Evolutionary conservation across 2,329 filamentous ascomycete genomes (phyloP).

Genomic region (Chlorencoelia australis): DNA sequence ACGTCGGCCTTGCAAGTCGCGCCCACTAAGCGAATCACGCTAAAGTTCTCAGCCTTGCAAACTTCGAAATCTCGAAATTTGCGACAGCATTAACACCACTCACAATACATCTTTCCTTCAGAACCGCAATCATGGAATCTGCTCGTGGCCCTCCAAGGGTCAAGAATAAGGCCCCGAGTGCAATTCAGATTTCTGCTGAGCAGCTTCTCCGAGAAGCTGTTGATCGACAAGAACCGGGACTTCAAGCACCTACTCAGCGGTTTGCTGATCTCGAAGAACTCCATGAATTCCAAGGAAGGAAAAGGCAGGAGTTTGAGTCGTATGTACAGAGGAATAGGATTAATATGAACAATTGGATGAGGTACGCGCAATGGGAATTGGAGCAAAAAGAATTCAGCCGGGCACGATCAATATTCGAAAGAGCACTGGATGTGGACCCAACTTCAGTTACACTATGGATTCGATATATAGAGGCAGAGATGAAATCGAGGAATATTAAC

Average conservation of each 20-base stretch:
- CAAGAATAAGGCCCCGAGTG: constrained; percentile 96
- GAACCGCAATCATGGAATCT: constrained; percentile 61
- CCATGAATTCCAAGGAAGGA: constrained; percentile 92
- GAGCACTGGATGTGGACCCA: constrained; percentile 82
- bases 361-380: constrained; percentile 93
- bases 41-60: neutral
- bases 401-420: constrained; percentile 86
- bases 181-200: constrained; percentile 86
- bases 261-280: constrained; percentile 96
- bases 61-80: neutral
- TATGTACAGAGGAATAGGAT: constrained; percentile 92
- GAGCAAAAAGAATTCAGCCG: constrained; percentile 96
- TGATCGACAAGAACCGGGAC: constrained; percentile 79
- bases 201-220: constrained; percentile 96
- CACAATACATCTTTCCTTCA: neutral
- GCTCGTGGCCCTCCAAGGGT: constrained; percentile 87
- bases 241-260: constrained; percentile 86
- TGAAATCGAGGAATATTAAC: constrained; percentile 92
- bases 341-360: constrained; percentile 98
- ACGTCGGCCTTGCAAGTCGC: neutral
- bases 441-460: constrained; percentile 85
- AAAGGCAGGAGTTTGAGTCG: constrained; percentile 94
- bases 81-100: constrained; percentile 3
- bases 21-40: neutral
- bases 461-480: constrained; percentile 89